These are phyloP conservation scores for Saccharomyces hybrid DNA, from an alignment of 1,139 yeast genomes.

Conservation along the genomic window DNA sequence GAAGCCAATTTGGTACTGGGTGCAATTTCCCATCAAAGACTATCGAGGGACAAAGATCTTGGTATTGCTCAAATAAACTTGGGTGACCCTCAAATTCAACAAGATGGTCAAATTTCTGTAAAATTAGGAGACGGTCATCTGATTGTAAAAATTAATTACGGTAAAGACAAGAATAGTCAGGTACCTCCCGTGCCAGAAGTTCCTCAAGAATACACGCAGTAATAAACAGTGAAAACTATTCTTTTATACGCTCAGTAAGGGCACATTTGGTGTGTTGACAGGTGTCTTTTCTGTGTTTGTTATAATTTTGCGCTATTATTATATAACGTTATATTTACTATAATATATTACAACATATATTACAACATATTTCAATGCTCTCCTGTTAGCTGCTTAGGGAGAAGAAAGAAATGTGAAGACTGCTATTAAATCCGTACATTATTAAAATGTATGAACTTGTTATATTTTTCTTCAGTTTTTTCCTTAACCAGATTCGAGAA, in stretches of 20 bases:
- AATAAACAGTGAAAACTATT: not conserved
- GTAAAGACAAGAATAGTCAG: slow-evolving; percentile 12
- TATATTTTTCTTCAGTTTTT: not conserved
- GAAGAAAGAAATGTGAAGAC: not conserved
- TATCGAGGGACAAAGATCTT: slow-evolving; percentile 62
- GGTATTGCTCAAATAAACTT: slow-evolving; percentile 42
- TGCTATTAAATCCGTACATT: not conserved
- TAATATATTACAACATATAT: not conserved
- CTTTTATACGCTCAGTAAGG: not conserved
- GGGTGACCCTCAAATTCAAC: slow-evolving; percentile 27
- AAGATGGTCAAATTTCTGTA: slow-evolving; percentile 26
- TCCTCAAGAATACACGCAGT: slow-evolving; percentile 9
- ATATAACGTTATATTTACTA: not conserved
- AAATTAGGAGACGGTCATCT: slow-evolving; percentile 28
- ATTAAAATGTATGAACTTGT: not conserved
- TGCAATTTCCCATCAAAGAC: slow-evolving; percentile 59
- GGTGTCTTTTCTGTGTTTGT: not conserved
- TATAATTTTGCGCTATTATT: not conserved
- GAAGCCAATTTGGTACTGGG: slow-evolving; percentile 52
- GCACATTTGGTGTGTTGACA: not conserved
- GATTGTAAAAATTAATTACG: slow-evolving; percentile 23
- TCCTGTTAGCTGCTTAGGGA: too few species aligned
- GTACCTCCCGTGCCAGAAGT: slow-evolving; percentile 17
- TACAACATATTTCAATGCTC: not conserved
- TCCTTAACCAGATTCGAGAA: too few species aligned